phyloP scores from a whole-genome alignment of 768 basidiomycete species.

The Artomyces pyxidatus region DNA sequence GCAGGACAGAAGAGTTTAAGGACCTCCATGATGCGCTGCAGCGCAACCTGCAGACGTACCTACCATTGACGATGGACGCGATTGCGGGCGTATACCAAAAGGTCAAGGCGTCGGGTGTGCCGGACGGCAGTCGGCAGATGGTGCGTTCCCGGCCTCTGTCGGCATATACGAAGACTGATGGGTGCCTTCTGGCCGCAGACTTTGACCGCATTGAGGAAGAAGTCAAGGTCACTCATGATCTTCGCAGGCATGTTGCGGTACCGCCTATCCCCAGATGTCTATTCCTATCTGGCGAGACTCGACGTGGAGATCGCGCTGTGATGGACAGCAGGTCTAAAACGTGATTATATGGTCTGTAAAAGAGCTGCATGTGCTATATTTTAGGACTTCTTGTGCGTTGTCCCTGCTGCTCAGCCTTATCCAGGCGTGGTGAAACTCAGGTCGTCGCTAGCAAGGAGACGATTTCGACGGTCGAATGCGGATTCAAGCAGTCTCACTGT shows the following conservation, averaged over 20 bases:
- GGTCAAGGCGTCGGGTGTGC: constrained; percentile 59
- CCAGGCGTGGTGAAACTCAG: no score
- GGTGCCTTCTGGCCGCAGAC: constrained; percentile 36
- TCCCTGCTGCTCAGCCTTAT: no score
- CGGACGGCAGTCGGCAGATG: constrained; percentile 72
- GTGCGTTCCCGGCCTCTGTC: no score
- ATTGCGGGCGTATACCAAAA: constrained; percentile 76
- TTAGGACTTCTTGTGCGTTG: no score
- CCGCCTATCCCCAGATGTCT: constrained; percentile 84
- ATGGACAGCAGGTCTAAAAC: constrained; percentile 10
- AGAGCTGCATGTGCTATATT: no score
- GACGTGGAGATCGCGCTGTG: constrained; percentile 82
- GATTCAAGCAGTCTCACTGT: no score
- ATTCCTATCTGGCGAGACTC: constrained; percentile 76
- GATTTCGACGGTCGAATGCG: no score
- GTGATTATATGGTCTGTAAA: no score
- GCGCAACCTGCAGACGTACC: constrained; percentile 81
- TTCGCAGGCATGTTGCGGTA: constrained; percentile 87
- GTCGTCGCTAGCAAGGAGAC: no score
- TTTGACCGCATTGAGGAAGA: constrained; percentile 59
- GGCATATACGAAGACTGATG: constrained; percentile 9
- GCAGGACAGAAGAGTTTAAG: constrained; percentile 83
- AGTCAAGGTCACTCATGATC: constrained; percentile 79
- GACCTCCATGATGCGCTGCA: constrained; percentile 81
- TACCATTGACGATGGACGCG: constrained; percentile 88